phyloP scores from a whole-genome alignment of 495 filamentous ascomycete genomes.

The Penicillium dipodomyicola region DNA sequence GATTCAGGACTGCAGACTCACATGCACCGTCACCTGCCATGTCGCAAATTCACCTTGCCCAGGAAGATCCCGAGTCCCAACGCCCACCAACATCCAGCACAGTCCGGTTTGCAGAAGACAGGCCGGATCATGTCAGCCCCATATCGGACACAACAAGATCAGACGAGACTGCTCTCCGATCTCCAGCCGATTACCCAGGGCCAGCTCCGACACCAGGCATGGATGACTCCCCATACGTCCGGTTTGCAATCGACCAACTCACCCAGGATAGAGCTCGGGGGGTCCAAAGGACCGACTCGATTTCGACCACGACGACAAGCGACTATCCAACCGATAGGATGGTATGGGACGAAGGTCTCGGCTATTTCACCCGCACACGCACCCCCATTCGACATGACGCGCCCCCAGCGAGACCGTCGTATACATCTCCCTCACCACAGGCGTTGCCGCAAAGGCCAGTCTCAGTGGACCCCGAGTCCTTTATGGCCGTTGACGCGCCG shows the following conservation, averaged over 20 bases:
- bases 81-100: constrained; percentile 30
- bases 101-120: constrained; percentile 40
- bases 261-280: constrained; percentile 58
- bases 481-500: constrained; percentile 51
- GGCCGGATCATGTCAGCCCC: constrained; percentile 29
- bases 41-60: constrained; percentile 24
- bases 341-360: constrained; percentile 50
- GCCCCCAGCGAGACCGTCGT: constrained; percentile 18
- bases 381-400: constrained; percentile 24
- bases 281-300: constrained; percentile 33
- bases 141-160: constrained; percentile 24
- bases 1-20: constrained; percentile 52
- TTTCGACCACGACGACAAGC: constrained; percentile 36
- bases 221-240: constrained; percentile 69
- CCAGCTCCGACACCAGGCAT: constrained; percentile 58
- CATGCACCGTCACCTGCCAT: constrained; percentile 35
- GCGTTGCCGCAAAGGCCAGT: constrained; percentile 29
- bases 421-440: constrained; percentile 28
- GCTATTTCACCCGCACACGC: constrained; percentile 43
- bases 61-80: constrained; percentile 23
- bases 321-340: constrained; percentile 51
- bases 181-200: constrained; percentile 37
- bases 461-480: constrained; percentile 49
- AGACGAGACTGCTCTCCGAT: constrained; percentile 31
- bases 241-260: constrained; percentile 70